Base-by-base conservation (phyloP, 2,329 filamentous ascomycete genomes). In the Trichoderma harzianum region DNA sequence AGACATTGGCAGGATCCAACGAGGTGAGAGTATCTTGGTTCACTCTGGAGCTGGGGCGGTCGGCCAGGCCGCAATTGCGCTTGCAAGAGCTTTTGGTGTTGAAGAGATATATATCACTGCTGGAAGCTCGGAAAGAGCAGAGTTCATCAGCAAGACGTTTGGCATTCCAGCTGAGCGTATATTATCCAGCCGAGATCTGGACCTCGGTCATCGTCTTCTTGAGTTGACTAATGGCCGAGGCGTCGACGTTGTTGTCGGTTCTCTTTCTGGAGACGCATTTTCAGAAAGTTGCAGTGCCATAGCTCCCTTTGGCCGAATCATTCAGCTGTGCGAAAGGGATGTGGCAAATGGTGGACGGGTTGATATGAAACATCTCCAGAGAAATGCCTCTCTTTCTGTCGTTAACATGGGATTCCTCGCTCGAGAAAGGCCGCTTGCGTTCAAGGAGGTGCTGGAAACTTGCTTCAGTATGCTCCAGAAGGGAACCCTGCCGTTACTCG, bases 211-310 rank as follows among this genome's bases (percentile, higher is more conserved):
- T 12, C 75, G 74, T 1, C 73, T 79, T 28, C 55, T 75, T 26
- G 60, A 71, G 16, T 65, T 72, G 8, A 79, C 77, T 1, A 68
- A 73, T 36, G 65, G 75, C 12, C 64, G 72, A 32, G 75, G 78
- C 26, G 76, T 80, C 18, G 76, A 78, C 26, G 71, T 79, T 4
- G 77, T 80, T 0, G 74, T 83, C 1, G 81, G 80, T 63, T 80
- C 79, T 6, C 74, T 72, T 32, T 68, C 62, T 18, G 71, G 68
- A 21, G 71, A 72, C 5, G 68, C 55, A n/a, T 53, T 72, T 14
- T n/a, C 30, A 10, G 53, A 39, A 21, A 62, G 68, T 55, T 67
- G 68, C 7, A 63, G 53, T 18, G 26, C 21, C 3, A 21, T 72
- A 24, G 71, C 71, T n/a, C 21, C 60, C 14, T 71, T 72, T 26